Evolutionary conservation across 768 basidiomycete species (phyloP), one percentile per base, ranked within the genome.

Genomic region (Hygrophorus pudorinus): DNA sequence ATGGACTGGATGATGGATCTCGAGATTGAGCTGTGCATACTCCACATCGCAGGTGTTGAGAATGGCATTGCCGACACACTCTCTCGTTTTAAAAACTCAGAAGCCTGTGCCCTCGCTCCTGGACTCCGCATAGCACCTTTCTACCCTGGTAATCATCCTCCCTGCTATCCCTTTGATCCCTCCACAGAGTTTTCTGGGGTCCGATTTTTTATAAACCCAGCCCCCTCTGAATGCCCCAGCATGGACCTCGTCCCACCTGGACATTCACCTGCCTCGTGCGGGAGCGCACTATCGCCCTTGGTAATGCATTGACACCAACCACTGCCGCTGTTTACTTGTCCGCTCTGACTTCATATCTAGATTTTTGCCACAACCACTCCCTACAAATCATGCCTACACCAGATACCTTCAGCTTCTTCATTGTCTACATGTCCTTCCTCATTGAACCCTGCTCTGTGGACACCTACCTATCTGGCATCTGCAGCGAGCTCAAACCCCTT

Each of bases 381-480:
- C 40, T 21, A 5, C 21, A 13, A 13, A 44, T 11, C 59, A 12
- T 34, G 3, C 33, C 56, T 1, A 56, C 58, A 7, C 46, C 50
- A 0, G 57, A 66, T 41, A 65, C 66, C 0, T 41, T 70, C 3
- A n/a, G n/a, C n/a, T n/a, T n/a, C n/a, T n/a, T n/a, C n/a, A n/a
- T n/a, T n/a, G n/a, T n/a, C n/a, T n/a, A 53, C 47, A 65, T 59
- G 52, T 61, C 48, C 0, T 40, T 48, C 35, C 55, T 58, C 43
- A 64, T 67, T 35, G 41, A 61, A 11, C 65, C 65, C 5, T n/a
- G 31, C 2, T 60, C 63, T 0, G 57, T 61, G 20, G 40, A 44
- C 38, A 38, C 47, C 4, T 71, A 71, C 47, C 51, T 71, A 0
- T 65, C 64, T 4, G 65, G 68, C 7, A 65, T 66, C 14, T 60